Evolutionary conservation across 164 flowering plant species (phyloP), one percentile per base, ranked within the genome.

Genomic region (Sedum album): DNA sequence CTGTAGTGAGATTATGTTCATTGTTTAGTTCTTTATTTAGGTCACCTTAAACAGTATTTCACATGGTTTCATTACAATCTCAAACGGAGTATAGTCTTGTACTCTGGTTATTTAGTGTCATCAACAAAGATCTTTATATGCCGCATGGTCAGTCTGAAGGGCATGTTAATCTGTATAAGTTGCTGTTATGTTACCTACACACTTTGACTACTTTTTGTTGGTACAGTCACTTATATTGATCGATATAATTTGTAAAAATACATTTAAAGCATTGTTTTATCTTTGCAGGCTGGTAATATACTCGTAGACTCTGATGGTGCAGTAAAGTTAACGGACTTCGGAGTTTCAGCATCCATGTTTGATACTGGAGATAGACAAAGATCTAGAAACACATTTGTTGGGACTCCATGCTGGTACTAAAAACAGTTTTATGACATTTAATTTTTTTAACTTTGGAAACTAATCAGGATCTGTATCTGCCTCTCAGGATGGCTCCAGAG

Each of bases 401-500:
- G 99, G 68, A 95, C 99, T 66, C 99, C 99, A 33, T 95, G 99
- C 93, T 95, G 99, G 99, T 89, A 61, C 46, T 51, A 10, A 23
- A 48, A 51, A 26, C 57, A 51, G 57, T 57, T 20, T 57, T 57
- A 33, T 26, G 62, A 11, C 62, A 26, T 26, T 57, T 11, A 57
- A 28, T 2, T 57, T 28, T 57, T 57, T 26, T 57, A 26, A 13
- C 8, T 57, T 20, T 28, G 20, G 20, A 26, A 28, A 28, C 15
- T 46, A 62, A n/a, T 48, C 62, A 21, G 18, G 6, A 36, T 70
- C 17, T 7, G 38, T 63, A 65, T 57, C 15, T 57, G 23, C 70
- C 42, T 71, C 46, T 18, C 76, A 95, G 99, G 99, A 95, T 95
- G 97, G 99, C 97, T 51, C 99, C 99, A 62, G 99, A 95, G 81